Conservation (phyloP, 2,329 filamentous ascomycete genomes). For the Simplicillium sp. region DNA sequence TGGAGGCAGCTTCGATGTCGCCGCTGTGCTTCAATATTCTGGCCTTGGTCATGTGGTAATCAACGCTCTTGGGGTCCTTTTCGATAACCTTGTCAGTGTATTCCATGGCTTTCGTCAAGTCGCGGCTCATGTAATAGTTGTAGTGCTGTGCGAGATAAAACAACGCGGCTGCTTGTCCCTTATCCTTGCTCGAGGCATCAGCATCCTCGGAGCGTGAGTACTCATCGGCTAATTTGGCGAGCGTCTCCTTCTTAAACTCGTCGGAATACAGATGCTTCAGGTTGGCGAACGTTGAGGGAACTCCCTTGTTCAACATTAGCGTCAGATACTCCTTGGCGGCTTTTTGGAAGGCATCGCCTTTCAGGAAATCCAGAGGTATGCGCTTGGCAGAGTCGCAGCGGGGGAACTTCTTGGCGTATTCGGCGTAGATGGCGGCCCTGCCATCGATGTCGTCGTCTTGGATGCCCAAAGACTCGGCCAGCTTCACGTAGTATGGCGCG, state of each 20-base stretch:
- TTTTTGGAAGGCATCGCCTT: constrained; percentile 69
- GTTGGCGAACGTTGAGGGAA: constrained; percentile 94
- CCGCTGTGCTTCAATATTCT: constrained; percentile 89
- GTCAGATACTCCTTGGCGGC: constrained; percentile 73
- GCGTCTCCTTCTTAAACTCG: constrained; percentile 62
- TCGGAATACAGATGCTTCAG: constrained; percentile 87
- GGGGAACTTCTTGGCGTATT: constrained; percentile 72
- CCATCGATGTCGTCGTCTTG: constrained; percentile 47
- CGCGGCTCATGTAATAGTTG: constrained; percentile 81
- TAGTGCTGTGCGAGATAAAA: constrained; percentile 97
- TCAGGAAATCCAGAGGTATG: constrained; percentile 81
- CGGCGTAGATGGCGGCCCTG: constrained; percentile 61
- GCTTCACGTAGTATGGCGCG: constrained; percentile 72
- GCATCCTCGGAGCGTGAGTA: constrained; percentile 57
- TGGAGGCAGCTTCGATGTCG: constrained; percentile 67
- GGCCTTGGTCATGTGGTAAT: constrained; percentile 92
- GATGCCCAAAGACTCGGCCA: constrained; percentile 61
- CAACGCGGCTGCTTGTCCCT: constrained; percentile 69
- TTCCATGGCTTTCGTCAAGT: constrained; percentile 70
- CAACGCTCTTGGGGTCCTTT: constrained; percentile 70
- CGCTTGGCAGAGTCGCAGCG: constrained; percentile 78
- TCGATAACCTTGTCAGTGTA: constrained; percentile 79
- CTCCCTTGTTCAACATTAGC: constrained; percentile 81
- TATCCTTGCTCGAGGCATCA: constrained; percentile 34
- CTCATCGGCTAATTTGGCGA: constrained; percentile 67